A percentile compares a stretch with the other conserved stretches of the same genome.
Evolutionary conservation across 805 yeast genomes (phyloP).

Genomic region (Metschnikowia koreensis): DNA sequence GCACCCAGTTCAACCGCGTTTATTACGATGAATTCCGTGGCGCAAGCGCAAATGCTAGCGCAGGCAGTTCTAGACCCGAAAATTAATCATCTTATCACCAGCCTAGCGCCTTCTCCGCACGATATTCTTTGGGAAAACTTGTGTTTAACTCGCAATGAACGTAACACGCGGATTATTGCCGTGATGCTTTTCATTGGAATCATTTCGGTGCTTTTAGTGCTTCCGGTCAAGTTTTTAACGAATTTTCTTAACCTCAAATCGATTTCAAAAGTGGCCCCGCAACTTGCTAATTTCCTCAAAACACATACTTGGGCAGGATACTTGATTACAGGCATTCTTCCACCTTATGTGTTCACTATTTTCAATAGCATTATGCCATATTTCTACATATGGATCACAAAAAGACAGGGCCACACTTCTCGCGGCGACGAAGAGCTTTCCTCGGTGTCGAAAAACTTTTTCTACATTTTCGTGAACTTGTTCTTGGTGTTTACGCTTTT

Average conservation of each 20-base stretch:
- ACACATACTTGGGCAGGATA: conserved; percentile 69
- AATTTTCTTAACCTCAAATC: conserved; percentile 76
- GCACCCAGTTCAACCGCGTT: conserved; percentile 90
- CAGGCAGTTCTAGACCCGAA: conserved; percentile 92
- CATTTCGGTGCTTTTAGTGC: conserved; percentile 67
- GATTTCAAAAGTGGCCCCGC: conserved; percentile 79
- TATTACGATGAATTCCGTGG: conserved; percentile 91
- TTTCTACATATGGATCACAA: conserved; percentile 78
- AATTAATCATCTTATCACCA: conserved; percentile 76
- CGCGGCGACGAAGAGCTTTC: conserved; percentile 91
- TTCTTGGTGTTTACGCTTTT: conserved; percentile 92
- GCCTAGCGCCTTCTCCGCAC: conserved; percentile 92
- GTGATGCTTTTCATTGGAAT: conserved; percentile 68
- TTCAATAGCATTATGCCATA: conserved; percentile 83
- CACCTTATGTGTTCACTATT: conserved; percentile 86
- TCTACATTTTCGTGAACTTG: conserved; percentile 90
- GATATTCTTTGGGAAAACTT: conserved; percentile 92
- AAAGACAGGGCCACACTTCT: conserved; percentile 84
- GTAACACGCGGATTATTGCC: conserved; percentile 60
- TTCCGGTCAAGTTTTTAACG: conserved; percentile 84
- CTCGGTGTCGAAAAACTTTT: conserved; percentile 87
- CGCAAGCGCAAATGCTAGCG: conserved; percentile 94
- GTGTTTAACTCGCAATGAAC: conserved; percentile 72
- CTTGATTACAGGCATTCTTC: conserved; percentile 82
- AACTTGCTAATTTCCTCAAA: conserved; percentile 64